These are phyloP conservation scores for Ophiocordyceps camponoti-saundersi DNA, from an alignment of 2,329 filamentous ascomycete species.

Conservation along the genomic window DNA sequence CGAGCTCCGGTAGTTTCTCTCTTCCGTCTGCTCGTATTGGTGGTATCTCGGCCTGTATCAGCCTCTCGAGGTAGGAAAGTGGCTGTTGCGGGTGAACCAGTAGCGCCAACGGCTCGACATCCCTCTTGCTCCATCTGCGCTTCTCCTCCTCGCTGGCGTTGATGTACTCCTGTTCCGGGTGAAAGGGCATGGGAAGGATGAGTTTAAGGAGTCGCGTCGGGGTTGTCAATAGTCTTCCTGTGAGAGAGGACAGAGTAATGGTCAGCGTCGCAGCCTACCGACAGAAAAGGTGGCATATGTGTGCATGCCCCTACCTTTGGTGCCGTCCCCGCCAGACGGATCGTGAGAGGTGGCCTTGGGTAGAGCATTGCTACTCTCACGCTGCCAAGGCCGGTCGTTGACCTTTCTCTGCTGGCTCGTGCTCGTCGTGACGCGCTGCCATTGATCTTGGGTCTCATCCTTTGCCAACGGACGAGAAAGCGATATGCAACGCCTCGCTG, in stretches of 20 bases:
- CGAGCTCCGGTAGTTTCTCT: slow-evolving; percentile 57
- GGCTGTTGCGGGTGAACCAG: slow-evolving; percentile 83
- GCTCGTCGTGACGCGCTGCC: background rate
- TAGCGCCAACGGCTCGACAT: slow-evolving; percentile 66
- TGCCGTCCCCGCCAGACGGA: slow-evolving; percentile 8
- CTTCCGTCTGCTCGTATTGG: slow-evolving; percentile 44
- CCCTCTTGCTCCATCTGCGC: slow-evolving; percentile 13
- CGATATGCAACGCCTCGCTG: background rate
- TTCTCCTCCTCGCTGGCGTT: slow-evolving; percentile 21
- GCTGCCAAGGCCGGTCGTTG: slow-evolving; percentile 47
- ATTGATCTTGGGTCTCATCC: background rate
- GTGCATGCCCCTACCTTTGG: slow-evolving; percentile 11
- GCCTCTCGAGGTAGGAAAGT: slow-evolving; percentile 71
- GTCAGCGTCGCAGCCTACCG: background rate
- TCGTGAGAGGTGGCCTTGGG: slow-evolving; percentile 13
- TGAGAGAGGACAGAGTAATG: background rate
- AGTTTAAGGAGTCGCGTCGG: slow-evolving; percentile 68
- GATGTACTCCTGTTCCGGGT: slow-evolving; percentile 20
- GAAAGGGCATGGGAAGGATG: slow-evolving; percentile 50
- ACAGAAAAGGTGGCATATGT: background rate
- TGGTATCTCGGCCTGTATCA: slow-evolving; percentile 78
- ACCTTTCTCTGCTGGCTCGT: slow-evolving; percentile 32
- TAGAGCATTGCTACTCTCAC: slow-evolving; percentile 34
- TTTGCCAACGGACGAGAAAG: background rate
- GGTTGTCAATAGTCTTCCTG: slow-evolving; percentile 63